Evolutionary conservation across 352 stramenopile genomes (phyloP).

Genomic region (Pythium coloratum): DNA sequence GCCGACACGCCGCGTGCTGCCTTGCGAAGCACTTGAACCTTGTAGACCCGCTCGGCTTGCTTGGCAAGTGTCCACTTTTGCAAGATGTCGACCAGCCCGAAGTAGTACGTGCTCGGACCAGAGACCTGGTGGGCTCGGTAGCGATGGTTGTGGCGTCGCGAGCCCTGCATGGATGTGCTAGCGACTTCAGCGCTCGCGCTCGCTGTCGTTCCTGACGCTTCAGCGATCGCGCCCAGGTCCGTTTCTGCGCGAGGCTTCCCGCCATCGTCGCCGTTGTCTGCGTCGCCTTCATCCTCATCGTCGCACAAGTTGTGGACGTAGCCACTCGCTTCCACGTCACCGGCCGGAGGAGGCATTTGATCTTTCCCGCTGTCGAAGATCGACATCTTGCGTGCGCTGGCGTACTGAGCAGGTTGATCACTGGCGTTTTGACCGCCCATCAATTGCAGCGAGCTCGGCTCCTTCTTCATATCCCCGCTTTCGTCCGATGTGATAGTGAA

Average conservation of each 20-base stretch:
- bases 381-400: not conserved
- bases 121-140: slow-evolving; percentile 81
- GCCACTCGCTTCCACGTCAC: slow-evolving; percentile 25
- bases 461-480: slow-evolving; percentile 25
- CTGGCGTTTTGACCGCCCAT: not conserved
- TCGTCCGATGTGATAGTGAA: slow-evolving; percentile 68
- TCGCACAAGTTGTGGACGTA: slow-evolving; percentile 42
- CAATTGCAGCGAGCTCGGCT: slow-evolving; percentile 8
- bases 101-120: slow-evolving; percentile 87
- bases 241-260: not conserved
- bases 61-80: slow-evolving; percentile 87
- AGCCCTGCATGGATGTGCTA: not conserved
- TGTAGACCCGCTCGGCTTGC: slow-evolving; percentile 78
- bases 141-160: slow-evolving; percentile 31
- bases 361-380: not conserved
- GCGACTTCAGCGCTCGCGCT: slow-evolving; percentile 9
- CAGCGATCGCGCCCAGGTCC: not conserved
- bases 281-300: slow-evolving; percentile 27
- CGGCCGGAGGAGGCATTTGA: not conserved
- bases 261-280: slow-evolving; percentile 16
- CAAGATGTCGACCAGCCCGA: slow-evolving; percentile 89
- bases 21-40: slow-evolving; percentile 80
- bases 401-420: not conserved
- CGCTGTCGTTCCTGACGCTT: slow-evolving; percentile 10
- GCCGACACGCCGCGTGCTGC: slow-evolving; percentile 70